Conservation (phyloP, 352 stramenopile genomes). For the Sclerospora graminicola region DNA sequence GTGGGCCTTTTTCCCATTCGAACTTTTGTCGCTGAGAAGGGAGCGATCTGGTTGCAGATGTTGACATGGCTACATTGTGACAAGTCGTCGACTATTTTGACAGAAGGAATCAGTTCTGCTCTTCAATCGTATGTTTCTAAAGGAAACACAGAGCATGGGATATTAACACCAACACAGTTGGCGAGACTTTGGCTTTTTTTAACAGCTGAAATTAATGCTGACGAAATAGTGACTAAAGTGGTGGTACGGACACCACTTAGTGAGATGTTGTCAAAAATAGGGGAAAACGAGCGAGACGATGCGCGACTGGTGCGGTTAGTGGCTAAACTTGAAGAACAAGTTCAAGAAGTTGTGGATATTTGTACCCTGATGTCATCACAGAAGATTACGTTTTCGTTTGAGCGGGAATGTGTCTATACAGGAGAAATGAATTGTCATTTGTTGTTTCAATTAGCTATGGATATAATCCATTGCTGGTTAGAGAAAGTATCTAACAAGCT, state of each 20-base stretch:
- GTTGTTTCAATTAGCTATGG: constrained; percentile 19
- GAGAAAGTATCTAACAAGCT: not conserved
- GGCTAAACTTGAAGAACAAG: constrained; percentile 31
- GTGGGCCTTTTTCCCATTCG: constrained; percentile 41
- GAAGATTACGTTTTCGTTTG: constrained; percentile 13
- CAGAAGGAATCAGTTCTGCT: constrained; percentile 10
- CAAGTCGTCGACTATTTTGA: constrained; percentile 5
- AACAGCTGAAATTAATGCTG: too few relatives aligned
- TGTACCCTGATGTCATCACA: not conserved
- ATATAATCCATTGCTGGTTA: constrained; percentile 8
- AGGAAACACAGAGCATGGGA: too few relatives aligned
- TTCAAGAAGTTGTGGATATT: constrained; percentile 14
- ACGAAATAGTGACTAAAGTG: too few relatives aligned
- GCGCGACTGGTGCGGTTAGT: constrained; percentile 25
- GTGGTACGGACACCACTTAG: constrained; percentile 3
- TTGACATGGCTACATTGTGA: constrained; percentile 23
- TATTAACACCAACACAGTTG: constrained; percentile 24
- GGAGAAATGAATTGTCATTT: constrained; percentile 8
- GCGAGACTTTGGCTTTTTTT: constrained; percentile 38
- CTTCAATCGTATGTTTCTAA: constrained; percentile 18
- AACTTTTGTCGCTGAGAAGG: constrained; percentile 20
- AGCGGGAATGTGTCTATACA: constrained; percentile 9
- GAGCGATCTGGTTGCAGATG: constrained; percentile 18
- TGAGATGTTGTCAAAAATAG: constrained; percentile 1
- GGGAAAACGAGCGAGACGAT: constrained; percentile 6